Conservation (phyloP, 345 rosid genomes). For the Murraya paniculata region DNA sequence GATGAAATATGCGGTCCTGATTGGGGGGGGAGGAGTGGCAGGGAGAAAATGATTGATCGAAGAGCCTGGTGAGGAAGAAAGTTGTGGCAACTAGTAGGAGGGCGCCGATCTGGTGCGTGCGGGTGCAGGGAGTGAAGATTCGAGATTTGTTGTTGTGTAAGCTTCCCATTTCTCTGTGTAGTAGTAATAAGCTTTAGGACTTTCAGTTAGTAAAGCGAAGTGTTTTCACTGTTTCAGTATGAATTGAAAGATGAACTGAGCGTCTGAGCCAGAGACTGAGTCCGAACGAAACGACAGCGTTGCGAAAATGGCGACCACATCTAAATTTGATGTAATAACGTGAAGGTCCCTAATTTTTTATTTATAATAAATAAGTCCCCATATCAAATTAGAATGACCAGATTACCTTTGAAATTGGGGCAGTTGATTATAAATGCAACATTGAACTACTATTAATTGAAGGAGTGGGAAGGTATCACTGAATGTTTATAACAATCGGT, state of each 20-base stretch:
- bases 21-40: constrained; percentile 28
- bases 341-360: neutral
- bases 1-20: constrained; percentile 16
- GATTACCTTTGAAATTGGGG: no score
- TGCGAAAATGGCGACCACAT: neutral
- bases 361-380: neutral
- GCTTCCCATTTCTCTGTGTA: constrained; percentile 34
- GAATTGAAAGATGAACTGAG: neutral
- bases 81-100: constrained; percentile 64
- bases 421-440: no score
- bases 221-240: neutral
- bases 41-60: constrained; percentile 54
- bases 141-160: constrained; percentile 38
- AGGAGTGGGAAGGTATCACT: neutral
- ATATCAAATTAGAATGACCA: neutral
- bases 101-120: constrained; percentile 89
- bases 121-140: constrained; percentile 65
- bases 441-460: no score
- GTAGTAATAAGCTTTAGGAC: neutral
- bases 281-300: neutral
- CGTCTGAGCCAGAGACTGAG: no score
- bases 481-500: neutral
- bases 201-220: neutral
- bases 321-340: neutral
- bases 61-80: constrained; percentile 76